Evolutionary conservation across 768 basidiomycete species (phyloP).

Genomic region (Xerocomellus dryophilus): DNA sequence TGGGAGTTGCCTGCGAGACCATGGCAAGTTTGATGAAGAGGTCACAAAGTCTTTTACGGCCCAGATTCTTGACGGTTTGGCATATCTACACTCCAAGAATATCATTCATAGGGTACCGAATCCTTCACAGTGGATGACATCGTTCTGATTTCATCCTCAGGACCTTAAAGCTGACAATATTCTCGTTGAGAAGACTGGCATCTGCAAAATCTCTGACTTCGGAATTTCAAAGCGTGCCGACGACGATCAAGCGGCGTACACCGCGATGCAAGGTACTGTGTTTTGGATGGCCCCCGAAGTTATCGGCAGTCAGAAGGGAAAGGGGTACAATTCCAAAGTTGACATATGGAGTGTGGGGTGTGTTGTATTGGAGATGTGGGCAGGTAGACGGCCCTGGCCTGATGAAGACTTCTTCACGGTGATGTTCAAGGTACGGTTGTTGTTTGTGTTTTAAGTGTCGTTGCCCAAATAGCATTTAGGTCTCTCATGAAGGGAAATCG

Average conservation of each 20-base stretch:
- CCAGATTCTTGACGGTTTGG: constrained; percentile 88
- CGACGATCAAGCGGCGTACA: constrained; percentile 78
- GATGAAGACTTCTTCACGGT: constrained; percentile 88
- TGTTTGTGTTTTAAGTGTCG: not conserved
- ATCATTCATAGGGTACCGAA: constrained; percentile 84
- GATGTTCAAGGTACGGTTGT: constrained; percentile 77
- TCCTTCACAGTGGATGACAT: not conserved
- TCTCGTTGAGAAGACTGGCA: constrained; percentile 85
- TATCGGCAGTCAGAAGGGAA: constrained; percentile 72
- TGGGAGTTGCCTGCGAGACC: constrained; percentile 82
- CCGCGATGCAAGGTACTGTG: constrained; percentile 95
- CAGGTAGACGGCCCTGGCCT: constrained; percentile 92
- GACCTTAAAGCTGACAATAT: constrained; percentile 99
- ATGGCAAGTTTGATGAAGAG: constrained; percentile 89
- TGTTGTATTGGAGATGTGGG: constrained; percentile 99
- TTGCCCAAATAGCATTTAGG: constrained; percentile 40
- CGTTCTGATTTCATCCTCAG: constrained; percentile 37
- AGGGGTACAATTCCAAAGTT: constrained; percentile 94
- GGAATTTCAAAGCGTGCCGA: constrained; percentile 97
- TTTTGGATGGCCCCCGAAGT: constrained; percentile 99
- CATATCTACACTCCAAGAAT: constrained; percentile 87
- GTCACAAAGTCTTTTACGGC: constrained; percentile 89
- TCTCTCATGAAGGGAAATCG: constrained; percentile 78
- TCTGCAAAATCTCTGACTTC: constrained; percentile 98
- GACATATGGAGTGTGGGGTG: constrained; percentile 99